Percentiles rank a stretch among this genome's conserved stretches.
Conservation (phyloP, 768 basidiomycete species). For the Kwoniella newhampshirensis region DNA sequence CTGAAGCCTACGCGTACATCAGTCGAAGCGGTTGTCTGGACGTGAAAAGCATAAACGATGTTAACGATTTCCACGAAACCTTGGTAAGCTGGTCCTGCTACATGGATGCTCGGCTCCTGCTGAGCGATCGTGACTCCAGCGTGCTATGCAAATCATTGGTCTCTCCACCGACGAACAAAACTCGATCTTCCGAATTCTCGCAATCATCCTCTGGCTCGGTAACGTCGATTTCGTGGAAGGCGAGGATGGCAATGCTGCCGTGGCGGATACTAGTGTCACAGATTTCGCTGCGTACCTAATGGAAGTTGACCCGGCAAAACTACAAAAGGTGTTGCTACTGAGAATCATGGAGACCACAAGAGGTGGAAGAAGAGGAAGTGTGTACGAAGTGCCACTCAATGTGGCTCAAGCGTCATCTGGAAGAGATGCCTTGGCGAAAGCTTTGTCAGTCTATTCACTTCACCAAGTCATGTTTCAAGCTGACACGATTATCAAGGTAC, state of each 20-base stretch:
- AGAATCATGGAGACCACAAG: constrained; percentile 88
- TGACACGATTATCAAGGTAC: constrained; percentile 57
- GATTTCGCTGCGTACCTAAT: constrained; percentile 94
- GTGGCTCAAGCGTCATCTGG: constrained; percentile 85
- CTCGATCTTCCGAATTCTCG: constrained; percentile 90
- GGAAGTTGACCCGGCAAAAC: constrained; percentile 73
- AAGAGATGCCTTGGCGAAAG: constrained; percentile 88
- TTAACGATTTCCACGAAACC: constrained; percentile 81
- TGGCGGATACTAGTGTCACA: constrained; percentile 81
- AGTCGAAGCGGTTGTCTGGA: constrained; percentile 87
- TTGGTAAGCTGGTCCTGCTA: constrained; percentile 61
- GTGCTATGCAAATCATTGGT: constrained; percentile 92
- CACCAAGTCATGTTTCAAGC: background rate
- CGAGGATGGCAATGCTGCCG: constrained; percentile 81
- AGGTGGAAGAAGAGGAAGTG: constrained; percentile 77
- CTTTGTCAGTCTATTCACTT: constrained; percentile 58
- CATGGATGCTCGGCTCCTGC: background rate
- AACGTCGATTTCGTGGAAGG: constrained; percentile 86
- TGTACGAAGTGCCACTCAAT: constrained; percentile 94
- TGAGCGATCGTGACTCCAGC: constrained; percentile 56
- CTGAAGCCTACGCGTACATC: constrained; percentile 91
- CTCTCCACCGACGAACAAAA: constrained; percentile 78
- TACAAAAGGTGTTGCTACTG: constrained; percentile 83
- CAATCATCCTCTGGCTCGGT: constrained; percentile 90
- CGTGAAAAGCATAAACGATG: constrained; percentile 87